phyloP scores from a whole-genome alignment of 2,329 filamentous ascomycete species.

The Colletotrichum tropicale region DNA sequence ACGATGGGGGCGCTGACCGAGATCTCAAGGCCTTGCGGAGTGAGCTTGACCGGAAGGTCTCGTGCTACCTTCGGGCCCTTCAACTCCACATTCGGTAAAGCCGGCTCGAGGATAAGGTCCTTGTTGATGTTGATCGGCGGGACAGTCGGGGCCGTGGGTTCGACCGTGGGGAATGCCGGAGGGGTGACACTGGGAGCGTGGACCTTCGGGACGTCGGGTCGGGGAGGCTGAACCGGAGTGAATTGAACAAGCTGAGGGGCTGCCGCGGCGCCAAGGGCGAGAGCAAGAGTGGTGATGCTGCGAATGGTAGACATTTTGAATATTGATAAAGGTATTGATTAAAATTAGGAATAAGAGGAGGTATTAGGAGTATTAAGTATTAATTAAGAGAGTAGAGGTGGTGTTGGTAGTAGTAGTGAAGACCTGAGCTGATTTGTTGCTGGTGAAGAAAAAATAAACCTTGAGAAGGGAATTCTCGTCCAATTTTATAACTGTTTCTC shows the following conservation, averaged over 20 bases:
- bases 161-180: neutral
- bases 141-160: neutral
- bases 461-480: neutral
- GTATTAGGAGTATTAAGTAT: neutral
- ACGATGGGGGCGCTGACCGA: neutral
- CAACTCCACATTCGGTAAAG: neutral
- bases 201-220: neutral
- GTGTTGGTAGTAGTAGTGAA: neutral
- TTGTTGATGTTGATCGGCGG: neutral
- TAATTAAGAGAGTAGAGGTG: neutral
- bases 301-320: slow-evolving; percentile 6
- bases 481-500: neutral
- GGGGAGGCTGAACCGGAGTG: neutral
- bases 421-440: slow-evolving; percentile 2
- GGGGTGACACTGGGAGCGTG: neutral
- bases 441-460: neutral
- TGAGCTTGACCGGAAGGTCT: neutral
- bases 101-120: neutral
- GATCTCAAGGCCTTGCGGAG: neutral
- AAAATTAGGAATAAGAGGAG: neutral
- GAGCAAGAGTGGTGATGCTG: neutral
- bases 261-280: neutral
- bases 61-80: neutral
- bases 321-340: neutral
- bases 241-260: neutral